phyloP scores from a whole-genome alignment of 1,284 basidiomycete genomes.

The Peniophora sp. region DNA sequence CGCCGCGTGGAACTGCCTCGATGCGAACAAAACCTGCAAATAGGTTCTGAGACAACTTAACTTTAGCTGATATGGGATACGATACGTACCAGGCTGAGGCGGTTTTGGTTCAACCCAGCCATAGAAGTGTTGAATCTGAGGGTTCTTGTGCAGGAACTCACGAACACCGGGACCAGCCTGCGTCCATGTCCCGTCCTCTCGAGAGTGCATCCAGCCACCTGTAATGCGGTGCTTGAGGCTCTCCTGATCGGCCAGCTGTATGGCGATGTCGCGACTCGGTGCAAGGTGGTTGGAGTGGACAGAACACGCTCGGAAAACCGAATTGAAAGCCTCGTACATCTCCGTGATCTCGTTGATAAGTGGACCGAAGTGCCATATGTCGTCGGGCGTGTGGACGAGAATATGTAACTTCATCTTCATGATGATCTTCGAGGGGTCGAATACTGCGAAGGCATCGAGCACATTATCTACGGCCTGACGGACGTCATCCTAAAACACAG shows the following conservation, averaged over 20 bases:
- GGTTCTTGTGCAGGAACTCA: conserved; percentile 3
- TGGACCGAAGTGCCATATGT: conserved; percentile 13
- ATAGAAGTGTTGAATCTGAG: conserved; percentile 3
- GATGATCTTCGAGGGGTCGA: conserved; percentile 12
- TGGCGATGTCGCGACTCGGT: conserved; percentile 18
- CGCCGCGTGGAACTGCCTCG: too few relatives aligned
- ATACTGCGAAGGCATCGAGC: conserved; percentile 6
- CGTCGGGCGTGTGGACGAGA: conserved; percentile 11
- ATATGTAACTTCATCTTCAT: conserved; percentile 12
- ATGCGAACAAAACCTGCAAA: too few relatives aligned
- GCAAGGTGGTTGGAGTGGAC: conserved; percentile 19
- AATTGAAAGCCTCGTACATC: conserved; percentile 17
- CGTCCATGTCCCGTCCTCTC: conserved; percentile 3
- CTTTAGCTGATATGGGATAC: too few relatives aligned
- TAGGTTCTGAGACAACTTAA: too few relatives aligned
- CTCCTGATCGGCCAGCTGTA: conserved; percentile 9
- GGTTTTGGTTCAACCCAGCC: conserved; percentile 6
- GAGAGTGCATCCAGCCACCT: conserved; percentile 9
- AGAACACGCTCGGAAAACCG: conserved; percentile 17
- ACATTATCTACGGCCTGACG: conserved; percentile 6
- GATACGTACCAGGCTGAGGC: too few relatives aligned
- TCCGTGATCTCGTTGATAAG: conserved; percentile 12
- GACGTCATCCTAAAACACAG: conserved; percentile 8
- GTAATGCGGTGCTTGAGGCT: conserved; percentile 12
- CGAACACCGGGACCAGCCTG: conserved; percentile 6